These are phyloP conservation scores for Pythium scleroteichum DNA, from an alignment of 352 stramenopile genomes.

Conservation along the genomic window DNA sequence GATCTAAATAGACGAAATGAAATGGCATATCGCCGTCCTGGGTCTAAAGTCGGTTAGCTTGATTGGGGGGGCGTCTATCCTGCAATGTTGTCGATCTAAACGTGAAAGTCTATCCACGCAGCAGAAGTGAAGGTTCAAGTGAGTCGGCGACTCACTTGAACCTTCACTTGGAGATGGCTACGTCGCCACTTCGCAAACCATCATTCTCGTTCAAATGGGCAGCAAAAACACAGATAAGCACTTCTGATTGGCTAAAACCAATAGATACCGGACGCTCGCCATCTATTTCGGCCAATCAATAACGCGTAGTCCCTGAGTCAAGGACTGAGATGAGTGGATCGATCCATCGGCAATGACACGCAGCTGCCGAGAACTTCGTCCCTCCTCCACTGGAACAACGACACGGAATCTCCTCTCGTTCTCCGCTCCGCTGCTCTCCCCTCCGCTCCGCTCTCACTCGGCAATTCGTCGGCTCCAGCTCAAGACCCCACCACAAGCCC, in stretches of 20 bases:
- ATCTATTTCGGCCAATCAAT: conserved; percentile 18
- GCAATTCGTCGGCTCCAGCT: conserved; percentile 7
- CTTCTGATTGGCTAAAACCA: conserved; percentile 8
- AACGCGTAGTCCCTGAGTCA: neutral
- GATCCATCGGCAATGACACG: neutral
- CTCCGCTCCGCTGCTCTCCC: neutral
- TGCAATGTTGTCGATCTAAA: too few species aligned
- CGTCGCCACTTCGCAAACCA: neutral
- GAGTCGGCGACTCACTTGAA: neutral
- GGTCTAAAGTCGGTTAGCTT: neutral
- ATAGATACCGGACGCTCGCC: neutral
- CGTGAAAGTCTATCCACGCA: too few species aligned
- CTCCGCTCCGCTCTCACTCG: conserved; percentile 11
- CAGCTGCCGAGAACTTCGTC: neutral
- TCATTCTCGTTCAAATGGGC: neutral
- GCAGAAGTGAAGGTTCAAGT: too few species aligned
- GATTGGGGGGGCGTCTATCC: neutral
- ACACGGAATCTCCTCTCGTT: too few species aligned
- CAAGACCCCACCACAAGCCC: neutral
- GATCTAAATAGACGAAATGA: neutral
- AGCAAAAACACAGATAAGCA: neutral
- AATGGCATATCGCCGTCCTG: neutral
- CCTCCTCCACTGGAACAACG: too few species aligned
- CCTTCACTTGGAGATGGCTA: conserved; percentile 3
- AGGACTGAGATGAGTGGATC: conserved; percentile 1